phyloP scores from a whole-genome alignment of 2,329 filamentous ascomycete genomes.

The Xylariales sp. region DNA sequence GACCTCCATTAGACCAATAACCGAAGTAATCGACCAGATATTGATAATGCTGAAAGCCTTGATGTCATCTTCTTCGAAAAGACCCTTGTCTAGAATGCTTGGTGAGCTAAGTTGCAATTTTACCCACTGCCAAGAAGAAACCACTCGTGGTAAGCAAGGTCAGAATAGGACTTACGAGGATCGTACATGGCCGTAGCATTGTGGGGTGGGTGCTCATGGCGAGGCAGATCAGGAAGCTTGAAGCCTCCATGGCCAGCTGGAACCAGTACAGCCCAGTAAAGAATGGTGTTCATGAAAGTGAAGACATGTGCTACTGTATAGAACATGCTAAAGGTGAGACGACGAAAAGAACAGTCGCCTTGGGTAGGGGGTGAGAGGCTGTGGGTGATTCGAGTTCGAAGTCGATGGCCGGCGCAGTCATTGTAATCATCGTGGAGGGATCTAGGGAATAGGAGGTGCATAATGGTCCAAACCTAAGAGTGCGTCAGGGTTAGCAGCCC shows the following conservation, averaged over 20 bases:
- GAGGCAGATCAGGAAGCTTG: conserved; percentile 15
- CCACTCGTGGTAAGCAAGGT: no score
- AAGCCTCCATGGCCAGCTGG: conserved; percentile 32
- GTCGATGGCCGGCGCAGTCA: conserved; percentile 22
- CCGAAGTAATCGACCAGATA: conserved; percentile 37
- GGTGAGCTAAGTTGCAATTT: no score
- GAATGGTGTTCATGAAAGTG: conserved; percentile 43
- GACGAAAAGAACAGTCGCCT: conserved; percentile 30
- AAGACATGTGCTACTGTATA: conserved; percentile 43
- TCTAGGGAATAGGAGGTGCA: conserved; percentile 44
- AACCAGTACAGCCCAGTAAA: conserved; percentile 41
- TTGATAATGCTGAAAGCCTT: conserved; percentile 42
- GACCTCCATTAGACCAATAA: conserved; percentile 41
- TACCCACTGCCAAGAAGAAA: no score
- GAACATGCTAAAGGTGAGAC: conserved; percentile 46
- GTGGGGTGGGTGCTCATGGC: conserved; percentile 10
- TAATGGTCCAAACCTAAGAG: conserved; percentile 49
- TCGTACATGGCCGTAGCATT: conserved; percentile 17
- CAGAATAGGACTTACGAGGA: conserved; percentile 15
- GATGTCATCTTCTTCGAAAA: conserved; percentile 45
- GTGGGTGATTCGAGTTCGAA: conserved; percentile 31
- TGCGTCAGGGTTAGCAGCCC: no score
- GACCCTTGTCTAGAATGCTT: conserved; percentile 34
- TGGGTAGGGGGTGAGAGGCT: conserved; percentile 41
- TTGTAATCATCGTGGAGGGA: conserved; percentile 24